Evolutionary conservation across 371 early-diverging fungal genomes (phyloP), one percentile per base, ranked within the genome.

Genomic region (Syncephalastrum contaminatum): DNA sequence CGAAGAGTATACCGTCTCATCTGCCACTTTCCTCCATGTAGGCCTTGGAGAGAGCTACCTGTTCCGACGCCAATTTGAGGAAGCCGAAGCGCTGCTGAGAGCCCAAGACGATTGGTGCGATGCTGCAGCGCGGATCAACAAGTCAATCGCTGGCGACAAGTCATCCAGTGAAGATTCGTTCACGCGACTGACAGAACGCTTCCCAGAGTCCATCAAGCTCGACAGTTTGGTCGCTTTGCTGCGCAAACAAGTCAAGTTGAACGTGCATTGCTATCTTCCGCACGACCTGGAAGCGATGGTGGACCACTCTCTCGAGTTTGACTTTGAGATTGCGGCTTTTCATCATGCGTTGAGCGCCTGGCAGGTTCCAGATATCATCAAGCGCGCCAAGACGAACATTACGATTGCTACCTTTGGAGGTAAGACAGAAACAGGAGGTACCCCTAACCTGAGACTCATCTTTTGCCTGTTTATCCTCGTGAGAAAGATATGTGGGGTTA

Each of bases 31-130:
- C 2, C 48, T 14, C 22, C 10, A 40, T 21, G 7, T 80, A 53
- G 83, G 93, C 52, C 71, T 91, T 63, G 93, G 93, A 40, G 82
- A 82, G 60, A 85, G 75, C 16, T 93, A 83, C 65, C 59, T 89
- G 52, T 81, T 88, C 56, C 85, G 93, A 15, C 62, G 80, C 30
- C 60, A 63, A 43, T 88, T 91, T 54, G 75, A 79, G 43, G 68
- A 82, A 51, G 93, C 92, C n/a, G 72, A 66, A n/a, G 50, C 56
- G 2, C 61, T 87, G 24, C 61, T 70, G 22, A 53, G 62, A 20
- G 65, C 62, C 13, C 93, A 93, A 69, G 88, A 93, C 40, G 88
- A 87, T 57, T 93, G 93, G 93, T 93, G 93, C 58, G 78, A 75
- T 40, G 74, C 82, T 39, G 88, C 85, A 4, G 47, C 69, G 16